Percentiles rank a stretch among this genome's conserved stretches.
These are phyloP conservation scores for Brassica nigra DNA, from an alignment of 345 rosid genomes.

Conservation along the genomic window DNA sequence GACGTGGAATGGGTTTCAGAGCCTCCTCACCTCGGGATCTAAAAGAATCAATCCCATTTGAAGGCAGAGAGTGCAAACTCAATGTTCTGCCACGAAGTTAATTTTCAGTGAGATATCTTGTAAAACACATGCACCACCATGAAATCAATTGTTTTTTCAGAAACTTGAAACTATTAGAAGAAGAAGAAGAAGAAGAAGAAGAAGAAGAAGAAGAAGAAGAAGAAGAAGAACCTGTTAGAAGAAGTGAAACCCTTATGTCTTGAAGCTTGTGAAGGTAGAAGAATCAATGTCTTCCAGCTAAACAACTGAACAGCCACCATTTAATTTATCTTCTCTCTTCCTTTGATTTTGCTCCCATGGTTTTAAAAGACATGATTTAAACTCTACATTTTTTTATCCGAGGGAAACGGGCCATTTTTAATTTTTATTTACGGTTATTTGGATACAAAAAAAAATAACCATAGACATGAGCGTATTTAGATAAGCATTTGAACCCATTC, in stretches of 20 bases:
- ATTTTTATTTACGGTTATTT: not conserved
- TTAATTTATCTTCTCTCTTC: not conserved
- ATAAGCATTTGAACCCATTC: not conserved
- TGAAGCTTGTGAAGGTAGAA: constrained; percentile 31
- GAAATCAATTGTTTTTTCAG: constrained; percentile 1
- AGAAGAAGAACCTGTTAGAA: constrained; percentile 43
- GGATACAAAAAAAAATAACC: not conserved
- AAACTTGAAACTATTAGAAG: constrained; percentile 17
- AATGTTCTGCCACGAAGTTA: constrained; percentile 23
- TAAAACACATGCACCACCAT: not conserved
- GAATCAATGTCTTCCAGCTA: constrained; percentile 48
- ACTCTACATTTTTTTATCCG: not conserved
- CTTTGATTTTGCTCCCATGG: not conserved
- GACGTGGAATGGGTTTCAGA: not conserved
- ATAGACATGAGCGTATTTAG: not conserved
- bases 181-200: not conserved
- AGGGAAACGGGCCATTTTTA: not conserved
- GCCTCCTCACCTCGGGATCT: constrained; percentile 27
- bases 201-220: not conserved
- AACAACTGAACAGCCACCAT: constrained; percentile 50
- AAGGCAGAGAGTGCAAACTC: constrained; percentile 25
- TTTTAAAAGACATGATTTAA: not conserved
- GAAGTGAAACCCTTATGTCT: constrained; percentile 17
- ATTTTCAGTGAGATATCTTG: not conserved
- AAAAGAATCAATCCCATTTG: constrained; percentile 28